Conservation (phyloP, 1,284 basidiomycete species). For the Leucoagaricus sp. region DNA sequence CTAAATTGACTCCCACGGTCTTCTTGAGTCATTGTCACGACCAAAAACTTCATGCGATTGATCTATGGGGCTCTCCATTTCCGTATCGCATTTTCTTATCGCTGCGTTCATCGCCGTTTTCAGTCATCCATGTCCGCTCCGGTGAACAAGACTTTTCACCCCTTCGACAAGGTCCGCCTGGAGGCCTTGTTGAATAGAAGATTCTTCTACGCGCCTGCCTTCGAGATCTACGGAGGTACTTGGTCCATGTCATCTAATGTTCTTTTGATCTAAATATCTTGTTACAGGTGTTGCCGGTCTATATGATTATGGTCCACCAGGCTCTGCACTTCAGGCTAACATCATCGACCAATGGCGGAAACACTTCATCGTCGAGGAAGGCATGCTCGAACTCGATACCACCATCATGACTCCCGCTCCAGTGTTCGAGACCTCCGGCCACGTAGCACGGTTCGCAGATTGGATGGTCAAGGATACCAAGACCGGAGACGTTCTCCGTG, state of each 20-base stretch:
- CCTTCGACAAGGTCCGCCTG: constrained; percentile 87
- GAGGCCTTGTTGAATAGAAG: constrained; percentile 89
- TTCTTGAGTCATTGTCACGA: constrained; percentile 16
- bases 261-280: constrained; percentile 13
- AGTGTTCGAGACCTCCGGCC: constrained; percentile 97
- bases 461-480: constrained; percentile 99
- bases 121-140: constrained; percentile 33
- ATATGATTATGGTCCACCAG: constrained; percentile 95
- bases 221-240: constrained; percentile 96
- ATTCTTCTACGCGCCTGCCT: constrained; percentile 98
- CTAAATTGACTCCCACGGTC: constrained; percentile 1
- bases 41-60: constrained; percentile 29
- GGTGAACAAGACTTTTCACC: constrained; percentile 85
- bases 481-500: constrained; percentile 95
- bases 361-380: constrained; percentile 98
- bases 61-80: constrained; percentile 24
- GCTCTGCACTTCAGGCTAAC: constrained; percentile 95
- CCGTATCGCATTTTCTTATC: constrained; percentile 31
- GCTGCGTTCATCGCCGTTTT: constrained; percentile 25
- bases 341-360: constrained; percentile 96
- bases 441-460: constrained; percentile 97
- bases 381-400: constrained; percentile 99
- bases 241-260: constrained; percentile 12
- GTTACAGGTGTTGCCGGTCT: constrained; percentile 88
- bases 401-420: constrained; percentile 96